Evolutionary conservation across 805 yeast species (phyloP), one percentile per base, ranked within the genome.

Genomic region (Jamesozyma rosinii): DNA sequence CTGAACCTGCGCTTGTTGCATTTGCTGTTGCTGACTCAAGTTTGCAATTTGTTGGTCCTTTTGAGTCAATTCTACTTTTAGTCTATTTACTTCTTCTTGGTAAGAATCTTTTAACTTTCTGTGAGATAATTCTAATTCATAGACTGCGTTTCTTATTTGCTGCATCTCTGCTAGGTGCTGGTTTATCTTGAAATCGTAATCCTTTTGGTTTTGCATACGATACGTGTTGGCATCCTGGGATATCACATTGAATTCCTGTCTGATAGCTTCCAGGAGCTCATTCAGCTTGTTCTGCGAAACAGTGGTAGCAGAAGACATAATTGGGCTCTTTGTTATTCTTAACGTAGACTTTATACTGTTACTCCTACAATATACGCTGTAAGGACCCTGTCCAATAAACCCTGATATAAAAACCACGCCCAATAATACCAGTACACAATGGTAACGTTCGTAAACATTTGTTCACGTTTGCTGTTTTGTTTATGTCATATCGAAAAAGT

Each of bases 91-190:
- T 66, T 90, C 97, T 56, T 85, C 95, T 64, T 90, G 97, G 66
- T 90, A 92, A 38, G 89, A 88, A 58, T 90, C 97, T 67, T 90
- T 89, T 75, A 92, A 84, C 61, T 86, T 85, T 54, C 95, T 75
- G 69, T 90, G 97, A 33, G 95, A 90, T 75, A 82, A 76, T 64
- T 90, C 97, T 56, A 90, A 75, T 61, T 92, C 97, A 59, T 81
- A 88, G 24, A 90, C 95, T 10, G 95, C 86, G 58, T 88, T 94
- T 57, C 96, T 77, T 45, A 90, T 88, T 62, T 85, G 95, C 60
- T 88, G 89, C 76, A 90, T 80, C 65, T 92, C 98, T 42, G 81
- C 83, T 44, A 87, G 81, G 66, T 90, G 97, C 67, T 89, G 97
- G 59, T 77, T 81, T 61, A 87, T 81, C 62, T 89, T 89, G 54